A percentile compares a stretch with the other conserved stretches of the same genome.
Conservation (phyloP, 169 alveolate genomes). For the Miamiensis avidus region DNA sequence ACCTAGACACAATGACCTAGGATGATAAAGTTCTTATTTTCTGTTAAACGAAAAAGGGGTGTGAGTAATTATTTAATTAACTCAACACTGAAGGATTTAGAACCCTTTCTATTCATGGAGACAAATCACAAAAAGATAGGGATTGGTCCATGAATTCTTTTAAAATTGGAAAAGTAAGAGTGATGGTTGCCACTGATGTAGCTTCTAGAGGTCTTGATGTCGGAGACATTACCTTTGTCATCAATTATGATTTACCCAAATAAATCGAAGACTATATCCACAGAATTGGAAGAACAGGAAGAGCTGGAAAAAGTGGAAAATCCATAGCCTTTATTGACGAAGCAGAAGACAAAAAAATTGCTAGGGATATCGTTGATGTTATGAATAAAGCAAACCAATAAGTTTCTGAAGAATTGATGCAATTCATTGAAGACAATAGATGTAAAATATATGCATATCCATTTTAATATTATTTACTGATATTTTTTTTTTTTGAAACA, state of each 20-base stretch:
- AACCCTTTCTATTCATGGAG: conserved; percentile 89
- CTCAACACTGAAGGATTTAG: conserved; percentile 43
- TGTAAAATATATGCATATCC: no score
- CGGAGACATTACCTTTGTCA: conserved; percentile 94
- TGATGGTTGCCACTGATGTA: conserved; percentile 99
- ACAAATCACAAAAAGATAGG: conserved; percentile 83
- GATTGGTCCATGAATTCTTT: conserved; percentile 92
- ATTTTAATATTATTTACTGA: no score
- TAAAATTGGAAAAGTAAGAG: conserved; percentile 93
- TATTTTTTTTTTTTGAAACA: no score
- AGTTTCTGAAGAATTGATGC: conserved; percentile 87
- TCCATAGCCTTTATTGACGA: conserved; percentile 94
- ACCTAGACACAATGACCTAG: conserved; percentile 59
- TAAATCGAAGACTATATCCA: conserved; percentile 98
- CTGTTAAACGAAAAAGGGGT: conserved; percentile 71
- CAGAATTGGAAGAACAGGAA: conserved; percentile 97
- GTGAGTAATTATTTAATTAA: conserved; percentile 42
- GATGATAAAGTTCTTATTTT: conserved; percentile 66
- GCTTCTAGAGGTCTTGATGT: conserved; percentile 99
- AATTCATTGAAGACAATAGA: conserved; percentile 24
- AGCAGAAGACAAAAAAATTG: conserved; percentile 86
- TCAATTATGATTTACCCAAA: conserved; percentile 98
- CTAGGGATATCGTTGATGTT: conserved; percentile 93
- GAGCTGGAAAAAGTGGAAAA: conserved; percentile 95
- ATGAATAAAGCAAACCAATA: conserved; percentile 93